Evolutionary conservation across 1,284 basidiomycete species (phyloP), one percentile per base, ranked within the genome.

Genomic region (Microbotryomycetes sp.): DNA sequence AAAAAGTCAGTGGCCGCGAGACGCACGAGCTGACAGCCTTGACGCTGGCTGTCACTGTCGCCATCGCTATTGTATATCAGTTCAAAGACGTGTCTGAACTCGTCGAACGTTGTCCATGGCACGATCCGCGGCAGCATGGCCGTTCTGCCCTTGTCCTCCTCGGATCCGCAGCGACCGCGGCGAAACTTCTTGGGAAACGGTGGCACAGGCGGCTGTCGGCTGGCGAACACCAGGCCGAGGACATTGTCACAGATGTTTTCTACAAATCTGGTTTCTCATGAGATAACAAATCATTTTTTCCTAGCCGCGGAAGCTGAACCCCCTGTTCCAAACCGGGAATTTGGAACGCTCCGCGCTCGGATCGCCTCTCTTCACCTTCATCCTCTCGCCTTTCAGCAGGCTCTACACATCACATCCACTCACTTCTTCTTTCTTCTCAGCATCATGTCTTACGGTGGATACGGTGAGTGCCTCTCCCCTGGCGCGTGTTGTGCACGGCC

Each of bases 391-490:
- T 50, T 27, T 24, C 41, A 46, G 51, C 7, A 47, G 54, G 31
- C 31, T 15, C 52, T 52, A 7, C 45, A 21, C 26, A 21, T 45
- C 31, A 30, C 21, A 29, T 23, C 29, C 35, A 29, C 56, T 35
- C 21, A 31, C 45, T 26, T 41, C 26, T n/a, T 27, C 23, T 28
- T 28, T 28, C 13, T 30, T 48, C 30, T n/a, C 28, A 45, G 15
- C 41, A 52, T 18, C 59, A 68, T 68, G 66, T 68, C 66, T 52
- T 68, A 68, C 65, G 62, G 62, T 45, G 52, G 54, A 21, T 65
- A 65, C 61, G 66, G 66, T 65, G 3, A 46, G 61, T n/a, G n/a
- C n/a, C n/a, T n/a, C n/a, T n/a, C n/a, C n/a, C n/a, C n/a, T n/a
- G n/a, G n/a, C n/a, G n/a, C n/a, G n/a, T n/a, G n/a, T n/a, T n/a